Evolutionary conservation across 768 basidiomycete genomes (phyloP), one percentile per base, ranked within the genome.

Genomic region (Melanogaster broomeanus): DNA sequence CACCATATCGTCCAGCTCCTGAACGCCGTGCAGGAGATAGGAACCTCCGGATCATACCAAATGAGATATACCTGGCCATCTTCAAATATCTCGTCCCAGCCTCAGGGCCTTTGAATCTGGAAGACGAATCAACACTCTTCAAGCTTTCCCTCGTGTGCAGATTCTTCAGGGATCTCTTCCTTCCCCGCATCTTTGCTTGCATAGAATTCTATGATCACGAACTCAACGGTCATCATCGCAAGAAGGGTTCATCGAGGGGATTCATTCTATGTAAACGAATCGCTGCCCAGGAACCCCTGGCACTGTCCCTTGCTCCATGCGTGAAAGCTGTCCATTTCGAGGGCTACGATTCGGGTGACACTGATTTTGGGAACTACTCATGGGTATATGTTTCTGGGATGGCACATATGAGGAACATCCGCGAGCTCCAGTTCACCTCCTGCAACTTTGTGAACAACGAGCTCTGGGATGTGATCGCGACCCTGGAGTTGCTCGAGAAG

Each of bases 61-160:
- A 69, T 52, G 78, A 80, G 52, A 64, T 80, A 18, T 79, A 78
- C 45, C 52, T 72, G 5, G 58, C 67, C 45, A 76, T 79, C n/a
- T 69, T 77, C 42, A 65, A 64, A n/a, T 60, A 62, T 31, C 35
- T 78, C 5, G 56, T 53, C 30, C 63, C 66, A 19, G 43, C 59
- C 0, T 48, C 58, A 16, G 45, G 57, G 1, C 49, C 30, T 49
- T 54, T 35, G n/a, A n/a, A 10, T 42, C 42, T 7, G 42, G 45
- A 3, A 59, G 71, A n/a, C 9, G 53, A 27, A 18, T 48, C 12
- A 2, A 3, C 4, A 52, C 19, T 61, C 30, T 52, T 54, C 28
- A 60, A 53, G 16, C 66, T 80, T 22, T 72, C 74, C 6, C 62
- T 62, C 27, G 74, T 76, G 31, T 80, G 79, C 53, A 70, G 69